A percentile compares a stretch with the other conserved stretches of the same genome.
phyloP scores from a whole-genome alignment of 441 rosid species.

The Adansonia madagascariensis region DNA sequence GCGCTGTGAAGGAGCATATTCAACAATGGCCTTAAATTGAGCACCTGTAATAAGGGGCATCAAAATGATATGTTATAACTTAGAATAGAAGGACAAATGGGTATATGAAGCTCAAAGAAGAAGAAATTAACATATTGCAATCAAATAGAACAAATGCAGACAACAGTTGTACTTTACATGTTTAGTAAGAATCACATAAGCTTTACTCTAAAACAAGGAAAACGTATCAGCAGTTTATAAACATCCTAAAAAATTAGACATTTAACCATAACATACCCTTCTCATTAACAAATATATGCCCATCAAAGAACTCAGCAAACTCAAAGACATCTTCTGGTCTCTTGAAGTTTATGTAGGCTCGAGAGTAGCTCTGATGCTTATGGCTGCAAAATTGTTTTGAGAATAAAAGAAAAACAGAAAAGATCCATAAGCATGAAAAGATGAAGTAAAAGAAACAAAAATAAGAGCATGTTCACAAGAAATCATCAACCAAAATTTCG shows the following conservation, averaged over 20 bases:
- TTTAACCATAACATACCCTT: slow-evolving; percentile 50
- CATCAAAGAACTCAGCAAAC: slow-evolving; percentile 75
- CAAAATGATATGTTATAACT: background rate
- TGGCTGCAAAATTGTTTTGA: slow-evolving; percentile 45
- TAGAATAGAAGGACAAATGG: background rate
- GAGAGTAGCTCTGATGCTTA: slow-evolving; percentile 58
- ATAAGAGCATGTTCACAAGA: slow-evolving; percentile 7
- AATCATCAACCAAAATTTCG: background rate
- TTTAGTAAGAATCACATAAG: background rate
- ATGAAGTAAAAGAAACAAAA: background rate
- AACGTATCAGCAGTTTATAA: background rate
- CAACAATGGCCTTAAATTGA: slow-evolving; percentile 74
- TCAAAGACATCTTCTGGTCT: slow-evolving; percentile 69
- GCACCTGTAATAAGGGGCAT: slow-evolving; percentile 45
- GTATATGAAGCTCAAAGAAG: background rate
- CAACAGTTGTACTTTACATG: background rate
- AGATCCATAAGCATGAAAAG: background rate
- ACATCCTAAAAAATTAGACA: slow-evolving; percentile 11
- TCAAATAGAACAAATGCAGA: slow-evolving; percentile 4
- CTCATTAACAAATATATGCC: slow-evolving; percentile 79
- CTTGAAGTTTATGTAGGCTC: slow-evolving; percentile 75
- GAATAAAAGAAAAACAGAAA: background rate
- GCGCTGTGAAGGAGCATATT: slow-evolving; percentile 78
- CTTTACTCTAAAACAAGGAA: background rate
- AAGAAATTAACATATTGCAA: background rate